These are phyloP conservation scores for Hortiboletus flavorubellus DNA, from an alignment of 768 basidiomycete genomes.

Conservation along the genomic window DNA sequence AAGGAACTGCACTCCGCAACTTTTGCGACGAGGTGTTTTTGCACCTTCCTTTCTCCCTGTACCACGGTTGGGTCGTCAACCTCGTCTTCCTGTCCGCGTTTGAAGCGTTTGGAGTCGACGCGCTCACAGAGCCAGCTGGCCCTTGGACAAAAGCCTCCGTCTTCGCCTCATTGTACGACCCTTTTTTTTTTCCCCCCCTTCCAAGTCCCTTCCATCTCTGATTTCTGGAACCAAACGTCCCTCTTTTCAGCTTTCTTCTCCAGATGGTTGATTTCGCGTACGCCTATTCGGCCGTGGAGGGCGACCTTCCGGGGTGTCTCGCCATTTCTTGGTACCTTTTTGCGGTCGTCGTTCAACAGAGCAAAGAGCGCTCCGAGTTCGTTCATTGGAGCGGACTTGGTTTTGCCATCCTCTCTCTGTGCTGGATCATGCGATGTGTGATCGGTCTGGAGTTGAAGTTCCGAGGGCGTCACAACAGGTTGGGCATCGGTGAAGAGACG, in stretches of 20 bases:
- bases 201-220: neutral
- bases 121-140: constrained; percentile 47
- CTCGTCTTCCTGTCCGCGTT: constrained; percentile 54
- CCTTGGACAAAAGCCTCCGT: constrained; percentile 62
- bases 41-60: constrained; percentile 72
- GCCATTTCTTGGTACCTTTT: constrained; percentile 66
- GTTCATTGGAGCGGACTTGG: constrained; percentile 67
- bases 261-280: constrained; percentile 59
- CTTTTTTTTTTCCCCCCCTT: neutral
- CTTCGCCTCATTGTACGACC: constrained; percentile 50
- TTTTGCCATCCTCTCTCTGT: constrained; percentile 58
- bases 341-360: constrained; percentile 58
- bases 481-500: constrained; percentile 32
- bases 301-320: constrained; percentile 65
- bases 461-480: constrained; percentile 31
- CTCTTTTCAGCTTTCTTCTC: constrained; percentile 44
- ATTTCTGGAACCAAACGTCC: neutral
- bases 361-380: constrained; percentile 42
- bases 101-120: constrained; percentile 60
- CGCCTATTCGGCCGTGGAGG: constrained; percentile 60
- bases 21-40: constrained; percentile 59
- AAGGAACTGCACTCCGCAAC: constrained; percentile 48
- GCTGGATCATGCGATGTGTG: constrained; percentile 59
- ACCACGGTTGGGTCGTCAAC: constrained; percentile 58
- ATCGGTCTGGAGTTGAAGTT: constrained; percentile 38